Evolutionary conservation across 352 stramenopile species (phyloP).

Genomic region (Pythium phragmitis): DNA sequence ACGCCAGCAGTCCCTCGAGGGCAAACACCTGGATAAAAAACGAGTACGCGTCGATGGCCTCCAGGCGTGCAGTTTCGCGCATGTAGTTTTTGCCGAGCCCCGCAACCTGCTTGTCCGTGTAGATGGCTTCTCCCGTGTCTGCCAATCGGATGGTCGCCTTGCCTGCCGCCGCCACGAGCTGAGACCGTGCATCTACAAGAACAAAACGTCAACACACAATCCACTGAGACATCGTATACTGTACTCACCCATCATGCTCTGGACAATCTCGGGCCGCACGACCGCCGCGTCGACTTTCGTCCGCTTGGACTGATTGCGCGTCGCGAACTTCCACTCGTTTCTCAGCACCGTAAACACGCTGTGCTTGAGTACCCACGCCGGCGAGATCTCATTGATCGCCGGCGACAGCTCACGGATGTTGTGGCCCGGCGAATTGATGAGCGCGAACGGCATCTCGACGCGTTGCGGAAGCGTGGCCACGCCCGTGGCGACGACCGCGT

Average conservation of each 20-base stretch:
- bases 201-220: not conserved
- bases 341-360: conserved; percentile 91
- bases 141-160: conserved; percentile 39
- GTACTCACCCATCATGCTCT: conserved; percentile 68
- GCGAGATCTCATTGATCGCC: conserved; percentile 82
- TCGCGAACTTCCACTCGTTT: conserved; percentile 89
- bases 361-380: conserved; percentile 87
- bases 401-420: conserved; percentile 76
- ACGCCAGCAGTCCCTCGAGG: conserved; percentile 51
- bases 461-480: conserved; percentile 89
- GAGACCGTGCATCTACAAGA: conserved; percentile 17
- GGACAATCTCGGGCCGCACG: conserved; percentile 72
- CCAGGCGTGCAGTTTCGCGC: conserved; percentile 51
- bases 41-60: conserved; percentile 69
- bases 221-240: not conserved
- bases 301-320: conserved; percentile 71
- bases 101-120: conserved; percentile 67
- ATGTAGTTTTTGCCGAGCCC: conserved; percentile 89
- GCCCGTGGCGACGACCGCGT: conserved; percentile 94
- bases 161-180: conserved; percentile 22
- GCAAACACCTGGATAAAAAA: conserved; percentile 85
- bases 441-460: conserved; percentile 75
- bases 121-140: conserved; percentile 51
- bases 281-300: conserved; percentile 58
- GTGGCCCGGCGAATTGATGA: conserved; percentile 78